A percentile compares a stretch with the other conserved stretches of the same genome.
Evolutionary conservation across 495 filamentous ascomycete genomes (phyloP).

Genomic region (Neurospora tetrasperma): DNA sequence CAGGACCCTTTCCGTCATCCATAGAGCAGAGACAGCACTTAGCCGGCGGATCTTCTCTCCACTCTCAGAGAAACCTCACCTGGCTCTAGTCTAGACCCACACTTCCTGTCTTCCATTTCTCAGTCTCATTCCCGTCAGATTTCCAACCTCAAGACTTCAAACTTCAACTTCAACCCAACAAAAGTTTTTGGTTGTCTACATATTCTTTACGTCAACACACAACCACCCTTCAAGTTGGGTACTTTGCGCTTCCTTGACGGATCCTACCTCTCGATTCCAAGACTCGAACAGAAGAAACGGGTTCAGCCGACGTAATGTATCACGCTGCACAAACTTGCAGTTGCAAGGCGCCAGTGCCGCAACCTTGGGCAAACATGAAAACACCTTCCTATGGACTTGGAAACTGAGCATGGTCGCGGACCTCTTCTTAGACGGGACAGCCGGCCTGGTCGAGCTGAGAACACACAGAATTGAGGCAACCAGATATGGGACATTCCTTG

Average conservation of each 20-base stretch:
- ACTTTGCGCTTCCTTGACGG: neutral
- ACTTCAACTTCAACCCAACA: neutral
- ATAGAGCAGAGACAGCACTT: neutral
- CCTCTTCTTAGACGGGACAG: neutral
- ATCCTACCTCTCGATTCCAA: neutral
- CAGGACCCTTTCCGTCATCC: neutral
- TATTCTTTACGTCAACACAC: neutral
- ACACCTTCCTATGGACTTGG: neutral
- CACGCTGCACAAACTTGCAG: constrained; percentile 3
- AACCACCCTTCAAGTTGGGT: neutral
- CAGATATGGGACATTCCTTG: neutral
- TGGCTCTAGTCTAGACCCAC: neutral
- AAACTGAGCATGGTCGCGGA: neutral
- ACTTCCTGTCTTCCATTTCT: neutral
- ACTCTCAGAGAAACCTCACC: neutral
- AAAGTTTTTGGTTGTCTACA: neutral
- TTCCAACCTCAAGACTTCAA: neutral
- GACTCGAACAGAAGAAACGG: neutral
- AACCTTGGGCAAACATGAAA: neutral
- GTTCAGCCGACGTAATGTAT: constrained; percentile 1
- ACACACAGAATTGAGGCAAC: neutral
- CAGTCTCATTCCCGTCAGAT: neutral
- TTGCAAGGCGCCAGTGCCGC: neutral
- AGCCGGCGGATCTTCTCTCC: neutral
- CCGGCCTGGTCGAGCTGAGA: neutral